A percentile compares a stretch with the other conserved stretches of the same genome.
Evolutionary conservation across 768 basidiomycete genomes (phyloP).

Genomic region (Peribolospora kevripleyi): DNA sequence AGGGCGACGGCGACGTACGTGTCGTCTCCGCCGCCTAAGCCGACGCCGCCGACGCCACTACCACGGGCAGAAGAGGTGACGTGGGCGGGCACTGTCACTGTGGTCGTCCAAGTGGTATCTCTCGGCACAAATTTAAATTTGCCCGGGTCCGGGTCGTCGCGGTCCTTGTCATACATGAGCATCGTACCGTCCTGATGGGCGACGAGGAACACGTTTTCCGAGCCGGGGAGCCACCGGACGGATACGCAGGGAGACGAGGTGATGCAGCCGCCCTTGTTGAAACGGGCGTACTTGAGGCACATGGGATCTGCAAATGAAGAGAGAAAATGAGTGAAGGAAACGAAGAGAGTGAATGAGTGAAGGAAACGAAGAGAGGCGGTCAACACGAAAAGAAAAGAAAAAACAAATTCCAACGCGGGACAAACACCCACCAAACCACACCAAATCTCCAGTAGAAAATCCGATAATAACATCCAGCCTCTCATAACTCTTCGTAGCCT

Average conservation of each 20-base stretch:
- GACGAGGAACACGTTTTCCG: slow-evolving; percentile 43
- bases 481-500: slow-evolving; percentile 47
- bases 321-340: neutral
- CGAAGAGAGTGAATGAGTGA: neutral
- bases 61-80: too few species aligned
- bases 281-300: slow-evolving; percentile 9
- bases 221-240: slow-evolving; percentile 68
- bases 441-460: slow-evolving; percentile 75
- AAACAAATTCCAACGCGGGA: neutral
- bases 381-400: too few species aligned
- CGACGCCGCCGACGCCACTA: too few species aligned
- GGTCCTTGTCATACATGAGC: slow-evolving; percentile 70
- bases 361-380: neutral
- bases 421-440: slow-evolving; percentile 65
- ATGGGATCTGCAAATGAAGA: slow-evolving; percentile 22
- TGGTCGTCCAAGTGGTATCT: too few species aligned
- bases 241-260: slow-evolving; percentile 60
- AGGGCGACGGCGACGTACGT: too few species aligned
- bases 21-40: too few species aligned
- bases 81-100: too few species aligned
- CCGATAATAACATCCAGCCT: slow-evolving; percentile 74
- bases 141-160: slow-evolving; percentile 32
- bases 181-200: slow-evolving; percentile 76
- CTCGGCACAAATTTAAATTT: too few species aligned
- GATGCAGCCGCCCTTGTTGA: slow-evolving; percentile 38